Base-by-base conservation (phyloP, 495 filamentous ascomycete genomes). In the Daldinia loculata region DNA sequence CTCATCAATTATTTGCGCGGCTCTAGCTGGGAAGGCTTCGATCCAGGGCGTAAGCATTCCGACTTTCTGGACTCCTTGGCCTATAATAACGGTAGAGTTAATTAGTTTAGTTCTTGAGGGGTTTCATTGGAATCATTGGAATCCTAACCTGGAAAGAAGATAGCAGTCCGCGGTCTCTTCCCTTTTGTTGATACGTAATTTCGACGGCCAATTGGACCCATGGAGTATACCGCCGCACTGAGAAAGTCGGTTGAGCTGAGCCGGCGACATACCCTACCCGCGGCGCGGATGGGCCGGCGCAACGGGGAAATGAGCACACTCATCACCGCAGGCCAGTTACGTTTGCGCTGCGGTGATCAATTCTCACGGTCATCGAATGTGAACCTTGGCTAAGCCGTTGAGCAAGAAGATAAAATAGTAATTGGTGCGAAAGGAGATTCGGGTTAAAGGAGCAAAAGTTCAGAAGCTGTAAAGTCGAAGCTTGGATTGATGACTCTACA, bases 61-160 rank as follows among this genome's bases (percentile, higher is more conserved):
- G 4, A 97, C 91, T 74, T 92, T 89, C 78, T 99, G 95, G 12
- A 97, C 94, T 69, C 95, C 95, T 82, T 97, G 94, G 68, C 94
- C 94, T 97, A 78, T 67, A 30, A 66, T 71, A 63, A 56, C 4
- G 30, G 51, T 59, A 61, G 12, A 43, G 19, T 29, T 45, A 11
- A 43, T 59, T 56, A 74, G 64, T 32, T 53, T 17, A 58, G 52
- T 29, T 12, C 34, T 26, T 14, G 7, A 43, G 9, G 29, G 15
- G 12, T 22, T 32, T 22, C 38, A 58, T 48, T 30, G 30, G 15
- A 52, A 51, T 22, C 38, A 58, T 48, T 30, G 30, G 15, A 52
- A 51, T 14, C 17, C 14, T 72, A 8, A 94, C 92, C 92, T 70
- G 92, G 92, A 75, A 95, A 95, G 82, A 95, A 95, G 32, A 95